Evolutionary conservation across 805 yeast genomes (phyloP).

Genomic region (Tetrapisispora fleetii): DNA sequence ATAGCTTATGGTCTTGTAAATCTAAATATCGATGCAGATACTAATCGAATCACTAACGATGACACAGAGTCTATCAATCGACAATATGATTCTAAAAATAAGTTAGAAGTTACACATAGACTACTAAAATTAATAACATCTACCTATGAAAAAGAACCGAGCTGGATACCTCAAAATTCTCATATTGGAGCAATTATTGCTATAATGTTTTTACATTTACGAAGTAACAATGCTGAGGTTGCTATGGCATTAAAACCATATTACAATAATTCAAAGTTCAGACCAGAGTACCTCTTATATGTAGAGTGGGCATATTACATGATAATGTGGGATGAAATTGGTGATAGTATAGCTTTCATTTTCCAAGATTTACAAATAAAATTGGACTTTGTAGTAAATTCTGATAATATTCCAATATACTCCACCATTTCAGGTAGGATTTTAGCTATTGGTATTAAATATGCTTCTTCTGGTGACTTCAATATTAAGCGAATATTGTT

Average conservation of each 20-base stretch:
- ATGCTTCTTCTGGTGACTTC: constrained; percentile 57
- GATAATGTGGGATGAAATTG: constrained; percentile 64
- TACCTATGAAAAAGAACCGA: constrained; percentile 18
- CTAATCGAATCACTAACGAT: neutral
- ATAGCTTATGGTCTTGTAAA: constrained; percentile 78
- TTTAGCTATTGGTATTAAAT: constrained; percentile 61
- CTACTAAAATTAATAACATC: constrained; percentile 14
- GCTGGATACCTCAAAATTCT: constrained; percentile 30
- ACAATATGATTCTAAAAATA: neutral
- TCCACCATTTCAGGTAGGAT: constrained; percentile 68
- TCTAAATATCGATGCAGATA: constrained; percentile 23
- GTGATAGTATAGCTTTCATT: constrained; percentile 28
- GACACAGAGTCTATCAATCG: neutral
- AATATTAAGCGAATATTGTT: constrained; percentile 41
- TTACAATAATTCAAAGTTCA: constrained; percentile 10
- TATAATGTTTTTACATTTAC: constrained; percentile 60
- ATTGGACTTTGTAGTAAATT: constrained; percentile 31
- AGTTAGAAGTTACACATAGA: neutral
- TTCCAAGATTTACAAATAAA: constrained; percentile 9
- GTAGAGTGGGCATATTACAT: constrained; percentile 54
- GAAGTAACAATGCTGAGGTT: constrained; percentile 47
- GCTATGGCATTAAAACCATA: constrained; percentile 48
- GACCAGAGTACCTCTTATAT: constrained; percentile 70
- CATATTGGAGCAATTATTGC: constrained; percentile 67
- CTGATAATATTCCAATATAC: constrained; percentile 53